Percentiles rank a stretch among this genome's conserved stretches.
phyloP scores from a whole-genome alignment of 768 basidiomycete genomes.

The Gloeophyllum trabeum region DNA sequence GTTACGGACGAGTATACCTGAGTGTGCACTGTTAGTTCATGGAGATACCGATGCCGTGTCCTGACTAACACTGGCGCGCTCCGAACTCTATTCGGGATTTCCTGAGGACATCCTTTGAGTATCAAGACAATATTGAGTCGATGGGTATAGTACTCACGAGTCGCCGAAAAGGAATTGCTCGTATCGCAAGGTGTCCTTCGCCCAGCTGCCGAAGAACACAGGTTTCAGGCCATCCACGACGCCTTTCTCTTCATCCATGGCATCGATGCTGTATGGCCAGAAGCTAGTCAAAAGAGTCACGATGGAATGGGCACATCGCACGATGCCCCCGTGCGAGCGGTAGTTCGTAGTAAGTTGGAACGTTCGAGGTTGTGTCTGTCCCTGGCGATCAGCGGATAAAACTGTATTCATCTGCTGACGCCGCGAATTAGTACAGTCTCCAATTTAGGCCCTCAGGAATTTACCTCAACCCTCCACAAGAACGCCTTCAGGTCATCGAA shows the following conservation, averaged over 20 bases:
- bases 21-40: not conserved
- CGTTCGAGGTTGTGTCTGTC: slow-evolving; percentile 16
- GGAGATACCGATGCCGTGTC: not conserved
- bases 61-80: slow-evolving; percentile 45
- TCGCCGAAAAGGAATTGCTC: slow-evolving; percentile 48
- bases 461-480: slow-evolving; percentile 49
- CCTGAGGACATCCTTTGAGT: slow-evolving; percentile 14
- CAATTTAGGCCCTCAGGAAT: not conserved
- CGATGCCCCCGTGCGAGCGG: slow-evolving; percentile 63
- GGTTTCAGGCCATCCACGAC: slow-evolving; percentile 43
- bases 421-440: not conserved
- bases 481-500: slow-evolving; percentile 67
- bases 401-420: no score
- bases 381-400: not conserved
- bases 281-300: slow-evolving; percentile 49
- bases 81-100: slow-evolving; percentile 46
- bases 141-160: slow-evolving; percentile 22
- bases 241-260: slow-evolving; percentile 42
- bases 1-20: slow-evolving; percentile 64
- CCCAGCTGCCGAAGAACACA: slow-evolving; percentile 41
- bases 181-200: slow-evolving; percentile 27
- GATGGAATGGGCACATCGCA: slow-evolving; percentile 57
- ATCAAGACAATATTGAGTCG: not conserved
- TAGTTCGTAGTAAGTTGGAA: slow-evolving; percentile 60
- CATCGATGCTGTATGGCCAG: slow-evolving; percentile 58